Evolutionary conservation across 768 basidiomycete species (phyloP).

Genomic region (Russula vinacea): DNA sequence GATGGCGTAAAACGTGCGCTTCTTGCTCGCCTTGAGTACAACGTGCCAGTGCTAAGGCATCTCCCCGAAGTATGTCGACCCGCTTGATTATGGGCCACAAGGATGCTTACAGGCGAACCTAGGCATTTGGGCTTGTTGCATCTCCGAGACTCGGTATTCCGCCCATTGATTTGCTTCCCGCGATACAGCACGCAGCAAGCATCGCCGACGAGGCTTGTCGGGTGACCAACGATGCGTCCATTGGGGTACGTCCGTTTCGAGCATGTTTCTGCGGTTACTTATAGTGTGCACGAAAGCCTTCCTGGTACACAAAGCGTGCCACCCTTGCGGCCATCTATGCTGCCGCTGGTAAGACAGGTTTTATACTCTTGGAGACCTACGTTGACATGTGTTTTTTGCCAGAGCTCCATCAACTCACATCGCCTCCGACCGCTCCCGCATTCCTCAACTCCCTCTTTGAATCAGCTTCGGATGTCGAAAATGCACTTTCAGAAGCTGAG

Average conservation of each 20-base stretch:
- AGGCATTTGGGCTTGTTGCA: conserved; percentile 74
- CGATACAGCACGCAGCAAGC: conserved; percentile 53
- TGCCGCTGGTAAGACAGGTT: conserved; percentile 52
- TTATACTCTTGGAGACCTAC: background rate
- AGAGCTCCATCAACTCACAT: conserved; percentile 80
- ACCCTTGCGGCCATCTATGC: conserved; percentile 66
- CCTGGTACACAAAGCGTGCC: conserved; percentile 70
- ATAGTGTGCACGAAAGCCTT: conserved; percentile 43
- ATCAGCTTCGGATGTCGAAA: conserved; percentile 45
- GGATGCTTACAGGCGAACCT: background rate
- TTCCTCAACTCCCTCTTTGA: conserved; percentile 68
- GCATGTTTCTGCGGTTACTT: background rate
- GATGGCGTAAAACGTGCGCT: conserved; percentile 52
- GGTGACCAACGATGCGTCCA: conserved; percentile 49
- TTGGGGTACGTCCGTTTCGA: conserved; percentile 48
- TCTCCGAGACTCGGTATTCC: conserved; percentile 49
- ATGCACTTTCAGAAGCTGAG: conserved; percentile 49
- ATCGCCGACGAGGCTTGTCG: conserved; percentile 73
- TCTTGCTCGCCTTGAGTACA: conserved; percentile 54
- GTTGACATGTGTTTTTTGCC: background rate
- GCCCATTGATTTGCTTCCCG: conserved; percentile 58
- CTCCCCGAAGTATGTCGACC: conserved; percentile 61
- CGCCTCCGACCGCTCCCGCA: conserved; percentile 59
- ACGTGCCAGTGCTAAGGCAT: conserved; percentile 60
- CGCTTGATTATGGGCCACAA: background rate